phyloP scores from a whole-genome alignment of 2,329 filamentous ascomycete genomes.

The Hymenoscyphus linearis region DNA sequence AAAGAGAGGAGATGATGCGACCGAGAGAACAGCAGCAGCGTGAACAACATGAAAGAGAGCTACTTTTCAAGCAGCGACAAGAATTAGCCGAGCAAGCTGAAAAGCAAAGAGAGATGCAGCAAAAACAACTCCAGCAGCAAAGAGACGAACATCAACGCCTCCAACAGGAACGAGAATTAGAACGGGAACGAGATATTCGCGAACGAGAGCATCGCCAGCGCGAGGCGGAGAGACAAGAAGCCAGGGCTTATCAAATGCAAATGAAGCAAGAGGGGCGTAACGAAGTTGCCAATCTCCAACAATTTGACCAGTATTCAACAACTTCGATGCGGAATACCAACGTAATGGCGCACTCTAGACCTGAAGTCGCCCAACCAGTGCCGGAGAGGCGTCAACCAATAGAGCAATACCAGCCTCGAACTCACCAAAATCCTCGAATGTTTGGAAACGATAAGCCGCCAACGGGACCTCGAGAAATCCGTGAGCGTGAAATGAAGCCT shows the following conservation, averaged over 20 bases:
- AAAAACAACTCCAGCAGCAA: constrained; percentile 12
- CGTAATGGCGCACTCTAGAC: constrained; percentile 20
- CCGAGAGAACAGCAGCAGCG: constrained; percentile 9
- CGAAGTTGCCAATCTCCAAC: constrained; percentile 31
- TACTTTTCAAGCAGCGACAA: constrained; percentile 13
- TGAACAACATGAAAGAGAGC: constrained; percentile 11
- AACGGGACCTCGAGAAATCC: constrained; percentile 5
- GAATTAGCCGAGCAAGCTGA: constrained; percentile 3
- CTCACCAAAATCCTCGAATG: constrained; percentile 20
- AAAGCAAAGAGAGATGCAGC: constrained; percentile 5
- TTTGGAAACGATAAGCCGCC: constrained; percentile 23
- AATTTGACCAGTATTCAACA: constrained; percentile 30
- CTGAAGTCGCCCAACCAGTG: constrained; percentile 18
- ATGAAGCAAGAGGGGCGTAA: constrained; percentile 28
- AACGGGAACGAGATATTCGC: not conserved
- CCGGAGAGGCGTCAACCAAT: constrained; percentile 23
- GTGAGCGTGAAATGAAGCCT: constrained; percentile 19
- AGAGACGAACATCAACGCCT: constrained; percentile 14
- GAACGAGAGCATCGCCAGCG: not conserved
- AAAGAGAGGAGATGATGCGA: constrained; percentile 7
- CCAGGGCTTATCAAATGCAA: constrained; percentile 25
- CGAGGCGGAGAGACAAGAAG: not conserved
- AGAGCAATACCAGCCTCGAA: constrained; percentile 22
- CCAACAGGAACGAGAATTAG: constrained; percentile 9
- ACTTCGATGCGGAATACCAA: constrained; percentile 17